Conservation (phyloP, 495 filamentous ascomycete species). For the Gamarada debralockiae region DNA sequence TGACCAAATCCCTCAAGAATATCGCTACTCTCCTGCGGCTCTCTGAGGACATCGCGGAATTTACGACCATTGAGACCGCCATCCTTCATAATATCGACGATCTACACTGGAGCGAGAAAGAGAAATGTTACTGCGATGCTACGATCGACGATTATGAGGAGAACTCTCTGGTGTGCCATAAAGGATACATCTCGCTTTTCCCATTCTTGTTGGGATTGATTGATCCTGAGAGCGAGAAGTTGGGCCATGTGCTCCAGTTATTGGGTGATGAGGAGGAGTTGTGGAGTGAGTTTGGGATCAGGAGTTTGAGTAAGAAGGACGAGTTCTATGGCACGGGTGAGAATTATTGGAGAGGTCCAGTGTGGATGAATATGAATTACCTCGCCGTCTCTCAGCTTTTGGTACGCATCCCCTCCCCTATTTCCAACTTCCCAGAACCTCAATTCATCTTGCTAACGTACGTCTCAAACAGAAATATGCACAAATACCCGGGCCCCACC, state of each 20-base stretch:
- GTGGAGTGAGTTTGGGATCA: constrained; percentile 80
- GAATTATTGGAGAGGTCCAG: constrained; percentile 95
- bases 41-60: constrained; percentile 68
- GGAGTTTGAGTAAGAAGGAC: constrained; percentile 82
- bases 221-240: constrained; percentile 61
- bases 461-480: constrained; percentile 53
- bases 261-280: constrained; percentile 79
- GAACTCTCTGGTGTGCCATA: constrained; percentile 85
- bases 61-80: constrained; percentile 67
- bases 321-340: constrained; percentile 83
- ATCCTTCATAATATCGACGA: constrained; percentile 89
- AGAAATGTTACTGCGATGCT: constrained; percentile 86
- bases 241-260: constrained; percentile 71
- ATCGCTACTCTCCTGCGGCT: constrained; percentile 71
- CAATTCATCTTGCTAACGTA: constrained; percentile 15
- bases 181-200: constrained; percentile 92
- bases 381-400: constrained; percentile 77
- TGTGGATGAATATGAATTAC: constrained; percentile 99
- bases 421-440: constrained; percentile 11
- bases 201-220: constrained; percentile 83
- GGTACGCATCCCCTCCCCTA: constrained; percentile 48
- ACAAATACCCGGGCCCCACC: constrained; percentile 59
- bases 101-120: constrained; percentile 81
- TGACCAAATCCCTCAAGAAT: constrained; percentile 74
- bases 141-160: constrained; percentile 97